Base-by-base conservation (phyloP, 805 yeast genomes). In the Yamadazyma tumulicola region DNA sequence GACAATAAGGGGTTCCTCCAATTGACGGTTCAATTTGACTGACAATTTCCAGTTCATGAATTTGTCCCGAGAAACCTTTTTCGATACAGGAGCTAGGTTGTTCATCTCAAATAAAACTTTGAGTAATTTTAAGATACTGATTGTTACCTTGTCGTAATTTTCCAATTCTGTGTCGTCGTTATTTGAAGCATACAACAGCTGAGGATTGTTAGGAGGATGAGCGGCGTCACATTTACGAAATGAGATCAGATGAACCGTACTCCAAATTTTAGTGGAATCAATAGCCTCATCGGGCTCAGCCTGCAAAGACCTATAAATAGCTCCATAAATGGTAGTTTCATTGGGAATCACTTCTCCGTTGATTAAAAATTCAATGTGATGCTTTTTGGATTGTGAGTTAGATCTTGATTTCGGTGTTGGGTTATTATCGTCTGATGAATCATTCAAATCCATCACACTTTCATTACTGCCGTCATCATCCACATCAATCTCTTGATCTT, bases 1-100 rank as follows among this genome's bases (percentile, higher is more conserved):
- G 18, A 91, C 91, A 12, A 88, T 71, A 35, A 89, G 62, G 0
- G 95, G 93, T 43, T 91, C 97, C 47, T 89, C 96, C 27, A 91
- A 58, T 57, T 89, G 97, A 31, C 94, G 67, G 37, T 84, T 82
- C 35, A 93, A 63, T 54, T 89, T 91, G 0, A 94, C 94, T 5
- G 95, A 81, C 13, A 91, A 55, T 49, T 88, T 88, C 59, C 86
- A 77, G 52, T 85, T 88, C 47, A 80, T 61, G 49, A 87, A 89
- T 11, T 37, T 43, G 14, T 53, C 51, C 7, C 21, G 14, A 9
- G 35, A 5, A 6, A 43, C 6, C 9, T 31, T 28, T 2, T 25
- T n/a, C 18, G 37, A 32, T 3, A 42, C 39, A 7, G 38, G 26
- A n/a, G 45, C 12, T 40, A 38, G 44, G 17, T 36, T 43, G 32